These are phyloP conservation scores for Aspergillus nidulans DNA, from an alignment of 495 filamentous ascomycete species.

Conservation along the genomic window DNA sequence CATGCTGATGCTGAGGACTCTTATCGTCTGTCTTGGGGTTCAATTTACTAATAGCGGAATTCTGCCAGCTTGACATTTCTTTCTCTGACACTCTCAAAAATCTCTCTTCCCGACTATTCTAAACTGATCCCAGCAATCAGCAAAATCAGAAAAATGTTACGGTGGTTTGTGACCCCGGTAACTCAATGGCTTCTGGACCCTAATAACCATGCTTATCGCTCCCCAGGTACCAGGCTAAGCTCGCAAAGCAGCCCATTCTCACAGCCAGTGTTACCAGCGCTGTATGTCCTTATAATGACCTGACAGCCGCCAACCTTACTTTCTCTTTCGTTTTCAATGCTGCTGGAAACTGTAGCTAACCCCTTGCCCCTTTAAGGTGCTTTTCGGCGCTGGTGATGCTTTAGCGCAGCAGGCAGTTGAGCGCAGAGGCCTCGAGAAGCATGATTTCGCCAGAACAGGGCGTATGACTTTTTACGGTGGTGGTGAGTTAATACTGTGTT, in stretches of 20 bases:
- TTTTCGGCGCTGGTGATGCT: slow-evolving; percentile 88
- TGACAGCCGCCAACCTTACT: background rate
- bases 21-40: slow-evolving; percentile 20
- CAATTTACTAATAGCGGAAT: slow-evolving; percentile 11
- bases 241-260: slow-evolving; percentile 76
- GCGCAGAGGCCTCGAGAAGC: slow-evolving; percentile 68
- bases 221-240: slow-evolving; percentile 79
- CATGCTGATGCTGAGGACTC: slow-evolving; percentile 6
- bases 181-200: background rate
- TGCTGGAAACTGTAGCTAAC: background rate
- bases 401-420: slow-evolving; percentile 95
- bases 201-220: slow-evolving; percentile 9
- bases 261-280: slow-evolving; percentile 85
- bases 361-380: slow-evolving; percentile 47
- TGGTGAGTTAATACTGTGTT: slow-evolving; percentile 40
- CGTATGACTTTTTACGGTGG: slow-evolving; percentile 94
- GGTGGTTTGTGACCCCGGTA: slow-evolving; percentile 31
- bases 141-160: slow-evolving; percentile 39
- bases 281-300: slow-evolving; percentile 33
- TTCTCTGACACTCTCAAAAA: background rate
- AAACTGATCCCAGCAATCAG: background rate
- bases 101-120: background rate
- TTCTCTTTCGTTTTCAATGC: background rate
- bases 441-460: slow-evolving; percentile 74
- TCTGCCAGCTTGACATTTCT: background rate